Evolutionary conservation across 345 rosid species (phyloP).

Genomic region (Acer saccharum): DNA sequence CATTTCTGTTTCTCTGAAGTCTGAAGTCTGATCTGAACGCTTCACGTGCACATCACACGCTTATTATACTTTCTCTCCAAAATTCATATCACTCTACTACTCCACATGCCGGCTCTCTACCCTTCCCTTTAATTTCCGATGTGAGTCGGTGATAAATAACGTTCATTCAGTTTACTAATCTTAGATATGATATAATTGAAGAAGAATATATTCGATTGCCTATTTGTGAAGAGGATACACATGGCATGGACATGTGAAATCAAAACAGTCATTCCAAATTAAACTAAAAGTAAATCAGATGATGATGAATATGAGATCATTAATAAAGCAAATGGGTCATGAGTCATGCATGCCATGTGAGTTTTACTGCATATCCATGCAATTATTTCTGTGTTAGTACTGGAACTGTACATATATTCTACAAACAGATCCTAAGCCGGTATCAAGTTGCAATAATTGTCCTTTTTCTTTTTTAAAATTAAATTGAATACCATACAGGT

Average conservation of each 20-base stretch:
- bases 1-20: not conserved
- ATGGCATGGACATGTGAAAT: not conserved
- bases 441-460: not conserved
- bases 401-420: not conserved
- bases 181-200: not conserved
- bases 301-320: not conserved
- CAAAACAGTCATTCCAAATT: not conserved
- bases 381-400: not conserved
- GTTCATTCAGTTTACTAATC: too few species aligned
- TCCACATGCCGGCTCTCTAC: conserved; percentile 8
- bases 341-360: not conserved
- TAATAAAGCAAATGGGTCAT: not conserved
- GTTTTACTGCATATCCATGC: not conserved
- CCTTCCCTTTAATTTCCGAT: not conserved
- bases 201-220: conserved; percentile 2
- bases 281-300: not conserved
- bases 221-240: not conserved
- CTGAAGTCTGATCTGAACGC: not conserved
- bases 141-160: too few species aligned
- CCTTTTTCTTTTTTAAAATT: not conserved
- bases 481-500: not conserved
- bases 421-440: not conserved
- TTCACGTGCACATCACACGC: conserved; percentile 40
- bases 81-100: not conserved
- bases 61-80: not conserved